Evolutionary conservation across 202 grass and related monocot species (phyloP), one percentile per base, ranked within the genome.

Genomic region (Zizania palustris): DNA sequence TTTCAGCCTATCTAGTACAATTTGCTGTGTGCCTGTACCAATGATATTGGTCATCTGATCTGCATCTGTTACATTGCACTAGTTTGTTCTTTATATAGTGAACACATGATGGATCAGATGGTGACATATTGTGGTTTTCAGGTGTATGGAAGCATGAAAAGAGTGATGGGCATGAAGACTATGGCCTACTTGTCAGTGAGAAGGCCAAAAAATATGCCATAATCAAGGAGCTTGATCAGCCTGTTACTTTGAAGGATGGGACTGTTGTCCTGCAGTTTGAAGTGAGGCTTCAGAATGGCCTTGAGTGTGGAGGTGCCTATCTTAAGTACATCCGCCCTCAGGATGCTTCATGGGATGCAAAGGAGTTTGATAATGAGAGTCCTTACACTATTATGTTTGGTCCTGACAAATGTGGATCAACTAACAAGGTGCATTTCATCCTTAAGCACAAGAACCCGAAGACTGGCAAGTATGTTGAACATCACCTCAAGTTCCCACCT

Each of bases 391-490:
- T 97, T 22, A 97, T 97, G 93, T 97, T 97, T 84, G 94, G 94
- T 54, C 94, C 94, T 63, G 94, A 93, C 84, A 97, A 97, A 70
- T 97, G 94, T 65, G 94, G 94, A 20, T 97, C 91, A 14, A 97
- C 94, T 0, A 97, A 97, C 85, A 97, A 97, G 84, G 91, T 97
- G 58, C 94, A 97, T 70, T 97, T 97, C 69, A 97, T 97, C 77
- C 69, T 97, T 72, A 84, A 92, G 53, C 94, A 97, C 88, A 88
- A 97, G 86, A 97, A 91, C 69, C 94, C 94, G 0, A 93, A 93
- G 75, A 93, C 91, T 76, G 91, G 84, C n/a, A 81, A 93, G 43
- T 97, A 87, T 67, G 93, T 97, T 48, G 93, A 97, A 60, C 93
- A 97, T 72, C 90, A 97, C 69, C 79, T 97, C 59, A 93, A 97